A percentile compares a stretch with the other conserved stretches of the same genome.
Conservation (phyloP, 371 early-diverging fungal species). For the Blakeslea trispora region DNA sequence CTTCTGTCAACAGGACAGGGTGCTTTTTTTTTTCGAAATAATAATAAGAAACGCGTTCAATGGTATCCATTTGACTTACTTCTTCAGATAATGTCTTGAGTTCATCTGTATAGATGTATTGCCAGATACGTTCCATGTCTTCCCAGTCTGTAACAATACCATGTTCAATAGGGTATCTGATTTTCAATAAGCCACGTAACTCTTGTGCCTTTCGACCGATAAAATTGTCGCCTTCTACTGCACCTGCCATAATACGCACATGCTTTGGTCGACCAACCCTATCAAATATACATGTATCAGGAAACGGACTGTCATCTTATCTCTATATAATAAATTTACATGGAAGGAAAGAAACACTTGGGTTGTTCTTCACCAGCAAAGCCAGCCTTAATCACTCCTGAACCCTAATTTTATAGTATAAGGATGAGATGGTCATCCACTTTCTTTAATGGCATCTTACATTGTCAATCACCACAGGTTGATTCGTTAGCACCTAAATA, state of each 20-base stretch:
- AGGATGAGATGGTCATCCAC: slow-evolving; percentile 1
- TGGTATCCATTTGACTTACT: slow-evolving; percentile 52
- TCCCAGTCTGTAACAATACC: slow-evolving; percentile 96
- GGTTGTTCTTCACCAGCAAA: slow-evolving; percentile 97
- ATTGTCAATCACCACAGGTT: slow-evolving; percentile 80
- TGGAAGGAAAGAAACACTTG: slow-evolving; percentile 89
- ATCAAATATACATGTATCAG: slow-evolving; percentile 6
- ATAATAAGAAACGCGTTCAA: background rate
- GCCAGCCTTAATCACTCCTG: slow-evolving; percentile 96
- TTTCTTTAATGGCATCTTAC: slow-evolving; percentile 39
- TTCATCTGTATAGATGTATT: slow-evolving; percentile 92
- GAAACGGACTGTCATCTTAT: background rate
- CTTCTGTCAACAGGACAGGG: slow-evolving; percentile 94
- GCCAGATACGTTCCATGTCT: slow-evolving; percentile 98
- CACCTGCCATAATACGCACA: slow-evolving; percentile 95
- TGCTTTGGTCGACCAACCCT: slow-evolving; percentile 96
- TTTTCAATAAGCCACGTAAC: slow-evolving; percentile 86
- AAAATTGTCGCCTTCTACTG: slow-evolving; percentile 91
- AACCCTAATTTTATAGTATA: slow-evolving; percentile 75
- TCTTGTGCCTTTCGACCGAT: slow-evolving; percentile 95
- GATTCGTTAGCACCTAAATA: slow-evolving; percentile 88
- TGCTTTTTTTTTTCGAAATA: slow-evolving; percentile 57
- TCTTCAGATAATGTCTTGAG: slow-evolving; percentile 93
- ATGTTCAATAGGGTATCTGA: slow-evolving; percentile 95
- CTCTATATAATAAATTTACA: slow-evolving; percentile 47